These are phyloP conservation scores for Ambrosia hybrid DNA, from an alignment of 140 eudicot species.

Conservation along the genomic window DNA sequence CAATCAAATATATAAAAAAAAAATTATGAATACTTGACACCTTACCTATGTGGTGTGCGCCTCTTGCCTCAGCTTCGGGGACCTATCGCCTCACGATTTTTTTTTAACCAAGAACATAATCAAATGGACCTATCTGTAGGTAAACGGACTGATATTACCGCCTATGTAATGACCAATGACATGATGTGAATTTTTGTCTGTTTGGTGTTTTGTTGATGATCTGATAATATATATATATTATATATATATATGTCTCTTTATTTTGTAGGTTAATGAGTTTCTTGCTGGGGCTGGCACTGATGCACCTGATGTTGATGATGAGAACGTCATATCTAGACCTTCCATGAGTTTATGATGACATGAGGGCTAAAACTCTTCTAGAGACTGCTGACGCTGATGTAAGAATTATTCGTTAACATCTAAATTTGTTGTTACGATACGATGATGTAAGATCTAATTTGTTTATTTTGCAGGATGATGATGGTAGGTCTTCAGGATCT, in stretches of 20 bases:
- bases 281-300: conserved; percentile 98
- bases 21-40: too few species aligned
- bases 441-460: not conserved
- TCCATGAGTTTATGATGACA: conserved; percentile 80
- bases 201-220: not conserved
- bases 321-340: conserved; percentile 76
- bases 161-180: not conserved
- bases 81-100: too few species aligned
- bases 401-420: conserved; percentile 12
- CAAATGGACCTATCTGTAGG: not conserved
- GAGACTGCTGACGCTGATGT: conserved; percentile 91
- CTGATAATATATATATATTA: not conserved
- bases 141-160: not conserved
- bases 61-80: too few species aligned
- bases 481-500: conserved; percentile 71
- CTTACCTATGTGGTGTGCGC: too few species aligned
- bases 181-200: not conserved
- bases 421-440: conserved; percentile 5
- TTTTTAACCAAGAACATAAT: not conserved
- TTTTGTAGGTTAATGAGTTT: conserved; percentile 81
- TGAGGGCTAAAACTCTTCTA: conserved; percentile 98
- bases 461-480: conserved; percentile 57
- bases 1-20: too few species aligned
- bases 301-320: conserved; percentile 98
- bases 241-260: not conserved